A percentile compares a stretch with the other conserved stretches of the same genome.
Evolutionary conservation across 139 green algal species (phyloP).

Genomic region (Trebouxia sp.): DNA sequence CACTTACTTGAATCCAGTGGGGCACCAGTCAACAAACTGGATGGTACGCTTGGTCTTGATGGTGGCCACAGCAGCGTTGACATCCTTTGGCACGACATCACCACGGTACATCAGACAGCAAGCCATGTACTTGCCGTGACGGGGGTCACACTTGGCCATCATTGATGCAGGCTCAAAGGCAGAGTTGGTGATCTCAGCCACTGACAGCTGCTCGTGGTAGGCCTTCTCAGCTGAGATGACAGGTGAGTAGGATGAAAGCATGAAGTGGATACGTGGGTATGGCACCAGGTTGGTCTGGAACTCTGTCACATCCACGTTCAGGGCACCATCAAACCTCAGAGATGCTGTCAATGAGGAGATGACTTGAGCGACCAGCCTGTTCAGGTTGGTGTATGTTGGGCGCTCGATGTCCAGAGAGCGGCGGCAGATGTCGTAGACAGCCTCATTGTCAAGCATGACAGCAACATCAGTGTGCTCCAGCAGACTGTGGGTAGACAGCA

Average conservation of each 20-base stretch:
- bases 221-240: conserved; percentile 99
- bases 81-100: conserved; percentile 99
- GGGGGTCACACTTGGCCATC: conserved; percentile 98
- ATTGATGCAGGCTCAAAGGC: conserved; percentile 94
- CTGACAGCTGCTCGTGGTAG: conserved; percentile 98
- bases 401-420: conserved; percentile 95
- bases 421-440: conserved; percentile 98
- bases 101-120: conserved; percentile 99
- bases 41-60: conserved; percentile 99
- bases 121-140: conserved; percentile 97
- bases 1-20: conserved; percentile 94
- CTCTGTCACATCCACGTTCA: conserved; percentile 98
- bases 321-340: conserved; percentile 92
- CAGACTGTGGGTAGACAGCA: conserved; percentile 96
- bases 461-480: conserved; percentile 98
- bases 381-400: conserved; percentile 98
- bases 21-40: conserved; percentile 99
- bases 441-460: conserved; percentile 98
- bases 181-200: conserved; percentile 97
- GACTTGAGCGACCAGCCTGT: conserved; percentile 89
- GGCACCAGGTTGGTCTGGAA: conserved; percentile 99
- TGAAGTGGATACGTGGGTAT: conserved; percentile 99
- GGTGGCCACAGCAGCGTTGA: conserved; percentile 94
- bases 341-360: conserved; percentile 96
- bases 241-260: conserved; percentile 96